Evolutionary conservation across 768 basidiomycete genomes (phyloP).

Genomic region (Russula earlei): DNA sequence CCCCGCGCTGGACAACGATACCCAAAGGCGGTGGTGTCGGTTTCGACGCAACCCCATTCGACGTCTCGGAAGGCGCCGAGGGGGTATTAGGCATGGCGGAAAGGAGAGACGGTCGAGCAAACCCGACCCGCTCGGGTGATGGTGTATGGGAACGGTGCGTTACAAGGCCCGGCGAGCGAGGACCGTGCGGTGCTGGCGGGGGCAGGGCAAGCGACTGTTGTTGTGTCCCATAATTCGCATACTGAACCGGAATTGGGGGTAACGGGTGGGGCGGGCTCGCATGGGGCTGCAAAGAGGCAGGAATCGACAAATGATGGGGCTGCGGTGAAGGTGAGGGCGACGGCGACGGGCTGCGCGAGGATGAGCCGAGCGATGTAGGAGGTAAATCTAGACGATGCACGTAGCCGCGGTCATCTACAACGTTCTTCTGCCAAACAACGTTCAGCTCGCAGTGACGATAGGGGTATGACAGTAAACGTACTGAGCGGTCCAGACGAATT

Average conservation of each 20-base stretch:
- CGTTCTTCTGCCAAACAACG: slow-evolving; percentile 27
- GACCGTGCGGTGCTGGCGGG: slow-evolving; percentile 59
- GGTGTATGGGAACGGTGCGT: slow-evolving; percentile 53
- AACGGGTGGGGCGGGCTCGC: slow-evolving; percentile 30
- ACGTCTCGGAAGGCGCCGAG: slow-evolving; percentile 4
- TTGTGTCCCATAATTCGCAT: slow-evolving; percentile 20
- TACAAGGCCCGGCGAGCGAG: slow-evolving; percentile 48
- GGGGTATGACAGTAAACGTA: slow-evolving; percentile 28
- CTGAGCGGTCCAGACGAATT: slow-evolving; percentile 53
- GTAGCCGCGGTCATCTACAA: slow-evolving; percentile 29
- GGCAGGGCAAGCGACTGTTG: slow-evolving; percentile 49
- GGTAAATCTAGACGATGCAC: slow-evolving; percentile 26
- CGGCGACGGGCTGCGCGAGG: slow-evolving; percentile 38
- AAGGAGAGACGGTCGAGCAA: neutral
- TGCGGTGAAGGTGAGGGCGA: slow-evolving; percentile 34
- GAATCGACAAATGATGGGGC: slow-evolving; percentile 25
- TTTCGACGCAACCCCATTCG: slow-evolving; percentile 2
- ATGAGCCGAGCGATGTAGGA: slow-evolving; percentile 24
- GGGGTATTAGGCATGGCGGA: neutral
- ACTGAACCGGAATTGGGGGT: slow-evolving; percentile 29
- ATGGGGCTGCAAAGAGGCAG: slow-evolving; percentile 23
- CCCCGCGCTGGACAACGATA: neutral
- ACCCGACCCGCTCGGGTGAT: slow-evolving; percentile 44
- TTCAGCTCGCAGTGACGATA: neutral
- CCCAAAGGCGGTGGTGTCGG: neutral